Conservation (phyloP, 305 asterid species). For the Ilex paraguariensis region DNA sequence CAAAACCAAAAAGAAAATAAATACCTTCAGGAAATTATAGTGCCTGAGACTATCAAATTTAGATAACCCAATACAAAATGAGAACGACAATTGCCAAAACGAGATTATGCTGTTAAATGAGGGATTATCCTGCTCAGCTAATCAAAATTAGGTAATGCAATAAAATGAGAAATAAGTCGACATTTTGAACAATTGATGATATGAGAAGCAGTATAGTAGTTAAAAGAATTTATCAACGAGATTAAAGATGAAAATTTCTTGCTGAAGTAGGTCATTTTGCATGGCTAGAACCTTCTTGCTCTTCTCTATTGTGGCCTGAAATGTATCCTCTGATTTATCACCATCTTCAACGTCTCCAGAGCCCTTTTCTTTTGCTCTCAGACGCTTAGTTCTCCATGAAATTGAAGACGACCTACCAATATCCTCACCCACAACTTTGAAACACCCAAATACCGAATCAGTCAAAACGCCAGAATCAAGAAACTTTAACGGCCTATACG, state of each 20-base stretch:
- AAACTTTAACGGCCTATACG: slow-evolving; percentile 27
- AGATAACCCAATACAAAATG: too few relatives aligned
- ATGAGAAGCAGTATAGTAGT: neutral
- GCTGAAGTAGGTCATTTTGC: slow-evolving; percentile 67
- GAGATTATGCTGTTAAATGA: too few relatives aligned
- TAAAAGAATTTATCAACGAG: neutral
- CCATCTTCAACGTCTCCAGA: slow-evolving; percentile 34
- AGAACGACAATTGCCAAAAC: too few relatives aligned
- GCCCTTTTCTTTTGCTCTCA: slow-evolving; percentile 37
- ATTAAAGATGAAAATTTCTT: slow-evolving; percentile 31
- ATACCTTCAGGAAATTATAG: too few relatives aligned
- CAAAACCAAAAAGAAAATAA: neutral
- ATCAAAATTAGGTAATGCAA: too few relatives aligned
- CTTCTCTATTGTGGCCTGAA: slow-evolving; percentile 69
- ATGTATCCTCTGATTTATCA: slow-evolving; percentile 52
- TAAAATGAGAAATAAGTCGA: neutral
- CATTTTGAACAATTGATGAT: neutral
- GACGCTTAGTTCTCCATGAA: slow-evolving; percentile 34
- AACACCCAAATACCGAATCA: slow-evolving; percentile 28
- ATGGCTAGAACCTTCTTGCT: slow-evolving; percentile 69
- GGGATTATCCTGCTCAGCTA: too few relatives aligned
- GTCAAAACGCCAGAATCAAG: slow-evolving; percentile 26
- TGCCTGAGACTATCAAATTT: too few relatives aligned
- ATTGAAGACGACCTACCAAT: slow-evolving; percentile 30
- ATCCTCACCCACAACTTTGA: slow-evolving; percentile 24